Base-by-base conservation (phyloP, 805 yeast genomes). In the Allodekkera sacchari region DNA sequence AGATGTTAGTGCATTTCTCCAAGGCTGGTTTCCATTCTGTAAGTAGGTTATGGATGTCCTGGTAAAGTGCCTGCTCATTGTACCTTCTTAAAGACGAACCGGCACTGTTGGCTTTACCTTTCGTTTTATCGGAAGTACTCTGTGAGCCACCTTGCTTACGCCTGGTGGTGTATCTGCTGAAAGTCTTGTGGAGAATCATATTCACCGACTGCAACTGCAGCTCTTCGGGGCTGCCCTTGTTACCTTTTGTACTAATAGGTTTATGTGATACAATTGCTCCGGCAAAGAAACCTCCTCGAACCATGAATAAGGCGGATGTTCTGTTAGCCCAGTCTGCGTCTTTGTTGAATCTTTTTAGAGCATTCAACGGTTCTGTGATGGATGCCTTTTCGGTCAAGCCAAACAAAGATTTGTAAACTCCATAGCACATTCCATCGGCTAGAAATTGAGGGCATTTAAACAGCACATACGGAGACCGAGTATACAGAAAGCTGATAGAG, bases 131-230 rank as follows among this genome's bases (percentile, higher is more conserved):
- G 56, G 74, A 80, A 2, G 96, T 88, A 42, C 88, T 74, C 53
- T 92, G 98, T 0, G 96, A 72, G 1, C 98, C 98, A 64, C 98
- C 98, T 56, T 92, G 98, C 50, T 92, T 92, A 42, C 96, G 71
- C 62, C 98, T 76, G 2, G 96, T 87, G 3, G 98, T 92, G 50
- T 92, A 92, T 43, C 97, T 67, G 53, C 89, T 98, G 55, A 83
- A 84, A 0, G 96, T 82, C 48, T 87, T 89, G 36, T 85, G 84
- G 12, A 64, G 79, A 3, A 87, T 32, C 7, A 88, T 54, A 30
- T 66, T 70, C 13, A 79, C 94, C 12, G 73, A 68, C 53, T 77
- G 84, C 33, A 71, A 74, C 27, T 68, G 61, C n/a, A 69, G 50
- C 10, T 69, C 65, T 32, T 62, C 71, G 21, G 64, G 60, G 25